A percentile compares a stretch with the other conserved stretches of the same genome.
These are phyloP conservation scores for Thecaphora frezii DNA, from an alignment of 1,284 basidiomycete genomes.

Conservation along the genomic window DNA sequence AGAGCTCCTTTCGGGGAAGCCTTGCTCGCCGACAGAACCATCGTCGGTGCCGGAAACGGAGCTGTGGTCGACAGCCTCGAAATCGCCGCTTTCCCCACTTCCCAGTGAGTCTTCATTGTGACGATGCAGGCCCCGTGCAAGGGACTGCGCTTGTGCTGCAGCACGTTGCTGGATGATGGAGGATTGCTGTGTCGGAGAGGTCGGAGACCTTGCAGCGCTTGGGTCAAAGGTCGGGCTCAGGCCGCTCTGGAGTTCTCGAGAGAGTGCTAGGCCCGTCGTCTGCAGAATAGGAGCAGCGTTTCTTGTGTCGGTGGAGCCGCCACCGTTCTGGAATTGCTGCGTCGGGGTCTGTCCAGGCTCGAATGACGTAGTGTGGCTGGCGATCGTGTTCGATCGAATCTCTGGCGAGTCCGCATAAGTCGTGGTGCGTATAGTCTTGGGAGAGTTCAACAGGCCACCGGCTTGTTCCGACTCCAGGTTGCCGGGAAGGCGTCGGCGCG, in stretches of 20 bases:
- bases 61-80: slow-evolving; percentile 36
- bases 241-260: slow-evolving; percentile 11
- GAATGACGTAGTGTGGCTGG: too few species aligned
- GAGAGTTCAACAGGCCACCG: slow-evolving; percentile 24
- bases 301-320: too few species aligned
- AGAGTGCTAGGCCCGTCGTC: not conserved
- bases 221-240: slow-evolving; percentile 26
- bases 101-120: slow-evolving; percentile 13
- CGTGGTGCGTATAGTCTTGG: slow-evolving; percentile 4
- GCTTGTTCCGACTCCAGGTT: slow-evolving; percentile 16
- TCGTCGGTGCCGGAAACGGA: slow-evolving; percentile 36
- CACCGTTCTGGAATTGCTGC: too few species aligned
- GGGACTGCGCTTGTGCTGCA: slow-evolving; percentile 34
- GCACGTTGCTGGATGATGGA: slow-evolving; percentile 52
- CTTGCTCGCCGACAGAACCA: not conserved
- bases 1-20: too few species aligned
- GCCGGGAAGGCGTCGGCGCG: slow-evolving; percentile 21
- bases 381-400: too few species aligned
- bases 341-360: too few species aligned
- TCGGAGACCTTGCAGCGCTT: slow-evolving; percentile 17
- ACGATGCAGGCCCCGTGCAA: slow-evolving; percentile 8
- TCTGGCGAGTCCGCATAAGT: too few species aligned
- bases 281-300: too few species aligned
- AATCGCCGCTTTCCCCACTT: slow-evolving; percentile 27
- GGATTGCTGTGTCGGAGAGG: slow-evolving; percentile 25